Percentiles rank a stretch among this genome's conserved stretches.
phyloP scores from a whole-genome alignment of 176 grass and related monocot species.

The Ensete glaucum region DNA sequence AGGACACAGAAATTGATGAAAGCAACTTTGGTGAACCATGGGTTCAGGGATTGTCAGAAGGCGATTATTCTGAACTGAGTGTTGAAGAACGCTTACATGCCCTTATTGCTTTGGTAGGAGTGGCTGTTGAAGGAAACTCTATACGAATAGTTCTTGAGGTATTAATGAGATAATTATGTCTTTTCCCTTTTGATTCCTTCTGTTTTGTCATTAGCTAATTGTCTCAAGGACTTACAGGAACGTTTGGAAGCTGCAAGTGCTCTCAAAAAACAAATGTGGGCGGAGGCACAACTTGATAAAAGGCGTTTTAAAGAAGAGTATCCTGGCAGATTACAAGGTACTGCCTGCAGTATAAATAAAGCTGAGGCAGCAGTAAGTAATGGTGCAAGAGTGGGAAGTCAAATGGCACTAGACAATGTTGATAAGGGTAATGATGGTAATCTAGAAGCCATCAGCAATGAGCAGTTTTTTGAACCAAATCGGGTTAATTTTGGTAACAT shows the following conservation, averaged over 20 bases:
- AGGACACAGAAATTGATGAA: constrained; percentile 73
- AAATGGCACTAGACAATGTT: constrained; percentile 22
- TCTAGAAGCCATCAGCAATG: constrained; percentile 25
- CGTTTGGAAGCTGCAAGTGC: constrained; percentile 86
- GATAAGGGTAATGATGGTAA: constrained; percentile 40
- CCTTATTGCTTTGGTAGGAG: constrained; percentile 64
- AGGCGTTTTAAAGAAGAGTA: constrained; percentile 79
- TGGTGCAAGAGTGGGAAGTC: constrained; percentile 29
- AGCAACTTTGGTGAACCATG: constrained; percentile 72
- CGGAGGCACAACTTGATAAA: constrained; percentile 88
- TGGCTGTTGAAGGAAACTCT: constrained; percentile 79
- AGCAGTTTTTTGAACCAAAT: constrained; percentile 29
- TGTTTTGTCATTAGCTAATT: constrained; percentile 20
- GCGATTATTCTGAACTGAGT: constrained; percentile 84
- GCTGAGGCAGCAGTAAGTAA: constrained; percentile 35
- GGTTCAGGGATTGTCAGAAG: constrained; percentile 78
- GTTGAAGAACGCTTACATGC: constrained; percentile 86
- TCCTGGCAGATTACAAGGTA: constrained; percentile 39
- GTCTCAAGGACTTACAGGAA: constrained; percentile 42
- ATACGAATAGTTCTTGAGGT: constrained; percentile 50
- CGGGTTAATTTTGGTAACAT: constrained; percentile 31
- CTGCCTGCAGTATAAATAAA: constrained; percentile 32
- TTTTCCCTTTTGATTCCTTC: constrained; percentile 7
- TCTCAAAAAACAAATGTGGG: constrained; percentile 99
- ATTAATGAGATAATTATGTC: neutral